Evolutionary conservation across 768 basidiomycete genomes (phyloP), one percentile per base, ranked within the genome.

Genomic region (Agrocybe chaxingu): DNA sequence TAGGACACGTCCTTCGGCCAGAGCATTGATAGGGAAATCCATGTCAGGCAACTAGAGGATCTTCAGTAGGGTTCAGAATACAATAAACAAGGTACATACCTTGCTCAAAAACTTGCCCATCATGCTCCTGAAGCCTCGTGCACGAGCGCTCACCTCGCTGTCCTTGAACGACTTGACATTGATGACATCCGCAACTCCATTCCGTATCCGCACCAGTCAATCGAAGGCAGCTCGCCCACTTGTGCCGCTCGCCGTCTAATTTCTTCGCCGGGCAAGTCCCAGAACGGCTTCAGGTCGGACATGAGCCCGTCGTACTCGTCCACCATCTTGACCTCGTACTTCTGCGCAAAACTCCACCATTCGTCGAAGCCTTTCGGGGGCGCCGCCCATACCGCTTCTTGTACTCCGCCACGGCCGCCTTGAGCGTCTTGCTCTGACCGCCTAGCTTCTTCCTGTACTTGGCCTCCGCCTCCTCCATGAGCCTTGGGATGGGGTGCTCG

Each of bases 21-120:
- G 89, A 18, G 89, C 84, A 59, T 98, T 98, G 69, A 99, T 83
- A 0, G 97, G 83, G 56, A 99, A 85, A 59, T 97, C 89, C 85
- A 99, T 85, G 71, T 98, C 85, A 9, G 96, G 95, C 3, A 98
- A 78, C 84, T 93, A 38, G 24, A 42, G 0, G 2, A 42, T 29
- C 7, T 24, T 49, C 52, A 35, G 41, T 35, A 36, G 52, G 47
- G 49, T 30, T 50, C 18, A 12, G 16, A 40, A 33, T 19, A 18
- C 19, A 19, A 50, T 19, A 16, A 35, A 34, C 5, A 30, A 24
- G n/a, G 29, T 18, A 68, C 76, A 45, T 52, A 88, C 89, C 60
- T 76, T 75, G 50, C 78, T 62, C 50, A 76, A 77, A 62, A 93
- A 93, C 52, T 80, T 81, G 43, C 79, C 74, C 12, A 94, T 70